These are phyloP conservation scores for Helotiales sp. DNA, from an alignment of 2,329 filamentous ascomycete species.

Conservation along the genomic window DNA sequence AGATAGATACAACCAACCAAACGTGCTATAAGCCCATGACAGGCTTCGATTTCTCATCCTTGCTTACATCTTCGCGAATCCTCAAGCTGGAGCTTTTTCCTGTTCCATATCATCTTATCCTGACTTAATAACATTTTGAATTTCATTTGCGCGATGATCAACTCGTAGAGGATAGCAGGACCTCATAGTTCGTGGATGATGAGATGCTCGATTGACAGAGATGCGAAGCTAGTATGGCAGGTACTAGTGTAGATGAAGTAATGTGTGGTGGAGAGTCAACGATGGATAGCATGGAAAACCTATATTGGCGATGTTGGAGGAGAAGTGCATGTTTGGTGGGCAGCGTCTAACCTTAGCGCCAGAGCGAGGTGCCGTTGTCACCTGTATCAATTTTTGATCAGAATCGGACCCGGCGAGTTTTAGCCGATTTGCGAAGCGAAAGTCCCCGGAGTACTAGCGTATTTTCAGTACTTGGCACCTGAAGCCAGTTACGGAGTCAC, in stretches of 20 bases:
- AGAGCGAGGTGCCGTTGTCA: constrained; percentile 12
- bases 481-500: neutral
- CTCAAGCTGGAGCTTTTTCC: constrained; percentile 13
- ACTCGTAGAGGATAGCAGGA: constrained; percentile 13
- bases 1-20: constrained; percentile 15
- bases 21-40: constrained; percentile 16
- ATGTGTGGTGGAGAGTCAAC: constrained; percentile 15
- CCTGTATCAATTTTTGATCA: constrained; percentile 12
- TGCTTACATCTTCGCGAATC: constrained; percentile 19
- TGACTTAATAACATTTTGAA: constrained; percentile 19
- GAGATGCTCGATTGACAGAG: constrained; percentile 13
- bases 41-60: constrained; percentile 19
- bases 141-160: constrained; percentile 12
- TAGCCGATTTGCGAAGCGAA: constrained; percentile 1
- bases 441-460: constrained; percentile 1
- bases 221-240: constrained; percentile 8
- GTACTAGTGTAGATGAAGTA: constrained; percentile 17
- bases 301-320: constrained; percentile 7
- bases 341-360: constrained; percentile 9
- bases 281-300: constrained; percentile 9
- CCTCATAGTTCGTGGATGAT: constrained; percentile 13
- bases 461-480: neutral
- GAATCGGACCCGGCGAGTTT: constrained; percentile 9
- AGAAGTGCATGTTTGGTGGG: constrained; percentile 14
- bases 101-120: constrained; percentile 14